Conservation (phyloP, 306 rosid species). For the Coriaria nepalensis region DNA sequence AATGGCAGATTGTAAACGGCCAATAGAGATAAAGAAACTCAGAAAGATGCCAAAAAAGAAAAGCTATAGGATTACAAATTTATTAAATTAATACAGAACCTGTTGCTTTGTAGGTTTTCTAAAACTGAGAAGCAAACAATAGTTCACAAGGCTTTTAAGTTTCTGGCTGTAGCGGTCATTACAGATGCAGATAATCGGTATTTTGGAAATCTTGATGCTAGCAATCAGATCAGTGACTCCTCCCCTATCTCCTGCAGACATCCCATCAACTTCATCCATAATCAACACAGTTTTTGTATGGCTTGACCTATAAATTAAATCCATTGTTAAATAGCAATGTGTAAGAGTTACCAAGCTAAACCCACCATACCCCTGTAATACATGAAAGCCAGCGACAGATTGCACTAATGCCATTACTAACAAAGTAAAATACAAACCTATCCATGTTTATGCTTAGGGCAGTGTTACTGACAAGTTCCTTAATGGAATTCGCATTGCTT, state of each 20-base stretch:
- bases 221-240: conserved; percentile 94
- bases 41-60: conserved; percentile 2
- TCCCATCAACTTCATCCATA: conserved; percentile 99
- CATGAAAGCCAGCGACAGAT: conserved; percentile 2
- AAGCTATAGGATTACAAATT: background rate
- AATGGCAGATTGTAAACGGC: too few species aligned
- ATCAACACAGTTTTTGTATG: conserved; percentile 69
- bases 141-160: conserved; percentile 86
- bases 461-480: conserved; percentile 71
- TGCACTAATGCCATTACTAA: conserved; percentile 14
- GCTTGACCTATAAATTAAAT: conserved; percentile 47
- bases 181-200: conserved; percentile 95
- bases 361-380: background rate
- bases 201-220: conserved; percentile 78
- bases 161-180: conserved; percentile 98
- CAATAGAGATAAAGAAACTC: too few species aligned
- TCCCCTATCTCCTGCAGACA: conserved; percentile 99
- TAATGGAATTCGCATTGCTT: conserved; percentile 76
- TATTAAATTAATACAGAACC: conserved; percentile 26
- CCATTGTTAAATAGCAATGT: conserved; percentile 3
- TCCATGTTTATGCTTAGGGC: conserved; percentile 34
- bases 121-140: conserved; percentile 78
- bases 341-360: background rate
- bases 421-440: conserved; percentile 31
- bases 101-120: conserved; percentile 93